These are phyloP conservation scores for Lasiosphaeria hispida DNA, from an alignment of 495 filamentous ascomycete species.

Conservation along the genomic window DNA sequence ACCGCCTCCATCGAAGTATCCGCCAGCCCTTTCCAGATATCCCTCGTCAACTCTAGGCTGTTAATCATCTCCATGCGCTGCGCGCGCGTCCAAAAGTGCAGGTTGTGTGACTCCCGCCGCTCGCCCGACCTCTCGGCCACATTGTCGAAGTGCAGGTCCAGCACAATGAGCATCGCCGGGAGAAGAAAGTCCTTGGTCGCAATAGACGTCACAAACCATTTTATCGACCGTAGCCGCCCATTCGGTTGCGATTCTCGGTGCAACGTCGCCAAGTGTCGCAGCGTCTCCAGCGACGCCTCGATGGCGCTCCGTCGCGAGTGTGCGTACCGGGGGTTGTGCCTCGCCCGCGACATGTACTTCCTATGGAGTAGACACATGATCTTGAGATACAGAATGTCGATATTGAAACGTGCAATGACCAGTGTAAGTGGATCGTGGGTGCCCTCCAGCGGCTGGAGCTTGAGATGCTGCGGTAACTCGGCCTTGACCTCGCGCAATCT, in stretches of 20 bases:
- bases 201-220: constrained; percentile 71
- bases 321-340: constrained; percentile 69
- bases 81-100: constrained; percentile 67
- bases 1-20: constrained; percentile 83
- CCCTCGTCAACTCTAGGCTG: constrained; percentile 65
- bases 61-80: constrained; percentile 72
- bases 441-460: constrained; percentile 66
- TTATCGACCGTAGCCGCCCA: constrained; percentile 67
- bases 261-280: constrained; percentile 74
- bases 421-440: constrained; percentile 71
- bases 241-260: constrained; percentile 70
- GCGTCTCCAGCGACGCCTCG: constrained; percentile 71
- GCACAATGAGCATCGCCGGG: constrained; percentile 82
- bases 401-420: constrained; percentile 76
- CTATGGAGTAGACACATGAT: constrained; percentile 79
- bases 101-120: constrained; percentile 43
- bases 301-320: constrained; percentile 81
- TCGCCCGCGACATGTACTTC: constrained; percentile 70
- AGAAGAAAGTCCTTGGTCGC: constrained; percentile 84
- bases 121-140: constrained; percentile 32
- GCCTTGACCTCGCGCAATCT: constrained; percentile 66
- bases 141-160: constrained; percentile 65
- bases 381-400: constrained; percentile 82
- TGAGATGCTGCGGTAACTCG: constrained; percentile 66
- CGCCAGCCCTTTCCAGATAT: constrained; percentile 73